Base-by-base conservation (phyloP, 441 rosid species). In the Kokia cookei region DNA sequence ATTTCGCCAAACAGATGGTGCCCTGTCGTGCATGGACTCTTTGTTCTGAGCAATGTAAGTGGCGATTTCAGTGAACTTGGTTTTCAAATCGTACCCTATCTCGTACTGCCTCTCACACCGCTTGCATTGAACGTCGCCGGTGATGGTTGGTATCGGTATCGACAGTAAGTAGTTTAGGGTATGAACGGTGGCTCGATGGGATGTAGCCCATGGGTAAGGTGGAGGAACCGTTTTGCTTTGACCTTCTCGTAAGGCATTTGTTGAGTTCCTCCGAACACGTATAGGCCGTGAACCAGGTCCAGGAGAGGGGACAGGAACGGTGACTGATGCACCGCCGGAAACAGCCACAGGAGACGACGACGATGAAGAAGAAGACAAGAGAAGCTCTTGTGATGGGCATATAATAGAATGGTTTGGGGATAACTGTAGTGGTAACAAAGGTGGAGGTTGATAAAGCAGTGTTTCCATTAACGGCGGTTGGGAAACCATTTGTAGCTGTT, bases 141-240 rank as follows among this genome's bases (percentile, higher is more conserved):
- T 57, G 27, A 94, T 82, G 5, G 47, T 66, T 4, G 17, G n/a
- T 22, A 92, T 77, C 7, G 76, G 58, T 1, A 63, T 79, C 0
- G 82, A 51, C 7, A 62, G 1, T 72, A 94, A 77, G 64, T 78
- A 59, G 3, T 58, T 64, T 29, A 84, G 22, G 35, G 64, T 76
- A 24, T 88, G 83, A 17, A 88, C 84, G 1, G 55, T 76, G 26
- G 92, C 92, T 1, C 91, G 85, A 15, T 27, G 65, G 1, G 75
- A 60, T 2, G 92, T 89, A 1, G 94, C 89, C 98, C 98, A 93
- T 2, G 89, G 90, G 71, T 74, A 90, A 2, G 88, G 88, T 3
- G 87, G 76, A 0, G 84, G 78, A 3, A 91, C 76, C 3, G 51
- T 75, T 62, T 85, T 78, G 66, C 72, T 73, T 71, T 79, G 65